phyloP scores from a whole-genome alignment of 2,329 filamentous ascomycete species.

The Elsinoe necatrix region DNA sequence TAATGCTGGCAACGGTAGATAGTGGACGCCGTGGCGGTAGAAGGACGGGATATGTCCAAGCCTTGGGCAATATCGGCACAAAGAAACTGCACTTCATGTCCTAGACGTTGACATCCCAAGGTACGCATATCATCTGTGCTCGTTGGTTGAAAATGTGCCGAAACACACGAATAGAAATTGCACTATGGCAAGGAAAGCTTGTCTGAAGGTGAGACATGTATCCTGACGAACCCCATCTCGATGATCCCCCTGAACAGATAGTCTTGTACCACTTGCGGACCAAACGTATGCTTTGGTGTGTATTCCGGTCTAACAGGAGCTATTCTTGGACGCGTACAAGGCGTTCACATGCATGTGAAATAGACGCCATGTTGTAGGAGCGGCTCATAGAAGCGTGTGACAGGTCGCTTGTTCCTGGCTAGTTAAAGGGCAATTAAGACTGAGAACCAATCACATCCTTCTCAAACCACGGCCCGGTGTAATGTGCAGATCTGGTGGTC shows the following conservation, averaged over 20 bases:
- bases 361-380: conserved; percentile 11
- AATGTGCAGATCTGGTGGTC: conserved; percentile 3
- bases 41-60: neutral
- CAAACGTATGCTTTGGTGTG: neutral
- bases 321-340: neutral
- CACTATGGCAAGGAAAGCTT: neutral
- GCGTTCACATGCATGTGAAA: neutral
- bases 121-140: neutral
- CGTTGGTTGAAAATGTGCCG: neutral
- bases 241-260: neutral
- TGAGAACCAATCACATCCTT: neutral
- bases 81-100: neutral
- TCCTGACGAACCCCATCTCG: neutral
- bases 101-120: neutral
- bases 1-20: neutral
- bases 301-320: neutral
- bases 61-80: neutral
- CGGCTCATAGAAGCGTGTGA: conserved; percentile 2
- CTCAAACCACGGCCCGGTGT: neutral
- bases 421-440: neutral
- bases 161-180: neutral
- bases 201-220: conserved; percentile 1
- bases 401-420: conserved; percentile 7
- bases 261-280: neutral
- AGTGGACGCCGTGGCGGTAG: neutral